Percentiles rank a stretch among this genome's conserved stretches.
Evolutionary conservation across 768 basidiomycete genomes (phyloP).

Genomic region (Kwoniella bestiolae): DNA sequence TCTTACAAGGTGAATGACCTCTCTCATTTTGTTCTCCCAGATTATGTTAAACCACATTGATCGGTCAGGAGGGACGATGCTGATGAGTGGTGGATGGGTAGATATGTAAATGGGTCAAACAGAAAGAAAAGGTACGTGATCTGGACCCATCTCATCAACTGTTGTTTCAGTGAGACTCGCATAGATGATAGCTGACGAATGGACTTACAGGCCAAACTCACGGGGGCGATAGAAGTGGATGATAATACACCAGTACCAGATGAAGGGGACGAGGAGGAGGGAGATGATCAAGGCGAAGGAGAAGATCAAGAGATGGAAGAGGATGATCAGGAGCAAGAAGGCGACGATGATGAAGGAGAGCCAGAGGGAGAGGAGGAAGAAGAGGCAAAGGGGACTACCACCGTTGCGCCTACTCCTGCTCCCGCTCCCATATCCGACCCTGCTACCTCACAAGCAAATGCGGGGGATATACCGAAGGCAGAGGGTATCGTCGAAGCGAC

Average conservation of each 20-base stretch:
- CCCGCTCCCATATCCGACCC: constrained; percentile 3
- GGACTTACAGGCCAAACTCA: constrained; percentile 11
- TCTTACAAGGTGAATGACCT: constrained; percentile 41
- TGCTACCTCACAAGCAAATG: no score
- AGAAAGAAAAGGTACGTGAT: constrained; percentile 29
- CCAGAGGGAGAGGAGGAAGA: constrained; percentile 17
- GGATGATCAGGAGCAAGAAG: constrained; percentile 32
- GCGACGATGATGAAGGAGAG: constrained; percentile 24
- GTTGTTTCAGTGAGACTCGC: no score
- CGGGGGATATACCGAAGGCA: no score
- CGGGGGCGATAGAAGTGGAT: constrained; percentile 27
- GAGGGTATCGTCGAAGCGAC: no score
- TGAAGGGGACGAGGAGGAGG: constrained; percentile 23
- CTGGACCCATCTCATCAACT: background rate
- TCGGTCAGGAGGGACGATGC: no score
- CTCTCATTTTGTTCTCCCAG: background rate
- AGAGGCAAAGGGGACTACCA: constrained; percentile 11
- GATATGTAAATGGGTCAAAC: constrained; percentile 52
- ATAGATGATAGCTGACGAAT: no score
- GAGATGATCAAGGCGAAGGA: constrained; percentile 27
- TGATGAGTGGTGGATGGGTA: no score
- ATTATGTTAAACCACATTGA: no score
- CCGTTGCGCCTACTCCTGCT: constrained; percentile 2
- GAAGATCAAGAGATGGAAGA: constrained; percentile 25
- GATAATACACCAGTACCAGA: constrained; percentile 32